Conservation (phyloP, 176 grass and related monocot genomes). For the Musa troglodytarum region DNA sequence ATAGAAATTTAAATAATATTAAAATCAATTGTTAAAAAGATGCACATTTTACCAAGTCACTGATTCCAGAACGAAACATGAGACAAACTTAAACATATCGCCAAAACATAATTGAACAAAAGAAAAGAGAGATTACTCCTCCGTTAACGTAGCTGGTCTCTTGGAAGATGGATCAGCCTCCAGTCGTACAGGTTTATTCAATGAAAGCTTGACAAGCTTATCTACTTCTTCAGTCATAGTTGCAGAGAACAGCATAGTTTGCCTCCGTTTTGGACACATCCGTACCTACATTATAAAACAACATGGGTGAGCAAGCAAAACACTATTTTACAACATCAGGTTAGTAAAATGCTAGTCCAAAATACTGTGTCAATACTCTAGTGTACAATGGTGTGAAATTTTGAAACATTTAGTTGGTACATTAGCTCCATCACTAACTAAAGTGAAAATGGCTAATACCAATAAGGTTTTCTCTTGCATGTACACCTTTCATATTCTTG, state of each 20-base stretch:
- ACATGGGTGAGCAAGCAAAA: background rate
- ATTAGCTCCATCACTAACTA: background rate
- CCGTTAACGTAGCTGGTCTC: conserved; percentile 68
- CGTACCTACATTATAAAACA: conserved; percentile 42
- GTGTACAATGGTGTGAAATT: too few relatives aligned
- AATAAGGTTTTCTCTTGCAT: too few relatives aligned
- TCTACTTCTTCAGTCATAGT: conserved; percentile 93
- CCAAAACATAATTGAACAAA: background rate
- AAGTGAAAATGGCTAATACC: background rate
- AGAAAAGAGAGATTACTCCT: conserved; percentile 50
- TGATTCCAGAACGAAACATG: background rate
- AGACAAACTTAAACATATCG: background rate
- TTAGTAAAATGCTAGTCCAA: background rate
- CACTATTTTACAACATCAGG: background rate
- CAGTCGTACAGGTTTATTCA: conserved; percentile 85
- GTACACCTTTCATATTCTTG: too few relatives aligned
- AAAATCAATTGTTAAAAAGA: background rate
- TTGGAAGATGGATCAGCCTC: conserved; percentile 83
- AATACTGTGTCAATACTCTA: too few relatives aligned
- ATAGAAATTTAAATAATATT: background rate
- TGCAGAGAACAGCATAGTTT: conserved; percentile 95
- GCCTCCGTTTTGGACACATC: conserved; percentile 83
- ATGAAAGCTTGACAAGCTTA: conserved; percentile 68
- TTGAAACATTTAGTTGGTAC: too few relatives aligned
- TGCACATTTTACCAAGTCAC: background rate